Evolutionary conservation across 129 eudicot species (phyloP), one percentile per base, ranked within the genome.

Genomic region (Arctium lappa): DNA sequence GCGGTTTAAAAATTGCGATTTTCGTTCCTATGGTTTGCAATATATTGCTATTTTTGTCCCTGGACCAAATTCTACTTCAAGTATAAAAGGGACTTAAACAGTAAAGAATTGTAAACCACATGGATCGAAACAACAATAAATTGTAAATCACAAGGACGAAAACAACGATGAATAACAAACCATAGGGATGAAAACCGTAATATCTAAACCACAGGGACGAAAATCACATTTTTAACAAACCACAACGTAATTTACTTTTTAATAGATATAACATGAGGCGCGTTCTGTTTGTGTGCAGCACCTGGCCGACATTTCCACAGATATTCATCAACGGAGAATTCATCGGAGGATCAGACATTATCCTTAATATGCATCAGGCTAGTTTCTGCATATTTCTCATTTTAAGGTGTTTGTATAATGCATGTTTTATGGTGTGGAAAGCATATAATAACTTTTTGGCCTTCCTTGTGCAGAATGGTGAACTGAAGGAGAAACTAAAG

Each of bases 231-330:
- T 22, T 22, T 22, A 22, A 22, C 27, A 22, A 22, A 22, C 27
- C 27, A 22, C 27, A 22, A 22, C 27, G 27, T 22, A 22, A 22
- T 22, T 22, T 22, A 22, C 27, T 22, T 22, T 1, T 73, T n/a
- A 7, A 15, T n/a, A 72, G 3, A 72, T 8, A 72, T 15, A 13
- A 72, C 38, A 72, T 66, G 13, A 7, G 66, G 34, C 16, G 27
- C 29, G 72, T 69, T 8, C 11, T 72, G n/a, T 56, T 42, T 80
- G 40, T 83, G 12, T 90, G 91, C 90, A 96, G 99, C 91, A 85
- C 87, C 80, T 96, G 99, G 98, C 99, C 99, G 1, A 96, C 98
- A 13, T 96, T 96, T 84, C 99, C 98, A 11, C 99, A 93, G 83
- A 90, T 96, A 87, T 96, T 96, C 69, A 96, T 96, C 81, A 93